These are phyloP conservation scores for Tilletia walkeri DNA, from an alignment of 1,284 basidiomycete species.

Conservation along the genomic window DNA sequence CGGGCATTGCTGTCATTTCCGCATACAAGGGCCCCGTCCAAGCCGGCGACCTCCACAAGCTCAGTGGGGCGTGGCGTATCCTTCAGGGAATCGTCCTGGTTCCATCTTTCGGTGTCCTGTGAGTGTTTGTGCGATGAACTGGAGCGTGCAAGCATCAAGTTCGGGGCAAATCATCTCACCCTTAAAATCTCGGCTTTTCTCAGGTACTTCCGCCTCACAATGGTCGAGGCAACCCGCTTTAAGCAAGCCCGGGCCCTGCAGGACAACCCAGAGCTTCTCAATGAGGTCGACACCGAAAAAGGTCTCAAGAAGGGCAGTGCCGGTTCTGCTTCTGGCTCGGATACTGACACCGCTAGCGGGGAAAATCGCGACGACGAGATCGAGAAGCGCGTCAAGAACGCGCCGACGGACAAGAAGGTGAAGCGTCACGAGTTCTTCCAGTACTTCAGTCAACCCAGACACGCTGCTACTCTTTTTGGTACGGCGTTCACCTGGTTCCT, in stretches of 20 bases:
- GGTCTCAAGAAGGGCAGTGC: slow-evolving; percentile 56
- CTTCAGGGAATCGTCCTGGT: slow-evolving; percentile 53
- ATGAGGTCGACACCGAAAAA: slow-evolving; percentile 67
- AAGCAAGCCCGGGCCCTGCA: slow-evolving; percentile 76
- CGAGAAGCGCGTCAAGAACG: slow-evolving; percentile 33
- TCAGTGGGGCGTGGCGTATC: slow-evolving; percentile 49
- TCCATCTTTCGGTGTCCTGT: slow-evolving; percentile 54
- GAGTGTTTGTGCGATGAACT: slow-evolving; percentile 17
- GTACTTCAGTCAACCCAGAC: slow-evolving; percentile 45
- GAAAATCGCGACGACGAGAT: slow-evolving; percentile 36
- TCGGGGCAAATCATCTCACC: no score
- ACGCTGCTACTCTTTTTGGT: slow-evolving; percentile 45
- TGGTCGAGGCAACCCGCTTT: slow-evolving; percentile 67
- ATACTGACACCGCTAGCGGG: slow-evolving; percentile 36
- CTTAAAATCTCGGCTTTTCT: slow-evolving; percentile 23
- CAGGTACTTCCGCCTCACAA: slow-evolving; percentile 59
- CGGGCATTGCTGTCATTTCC: slow-evolving; percentile 67
- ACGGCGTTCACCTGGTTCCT: slow-evolving; percentile 49
- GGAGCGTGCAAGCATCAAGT: slow-evolving; percentile 50
- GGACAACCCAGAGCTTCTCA: slow-evolving; percentile 65
- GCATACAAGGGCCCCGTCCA: slow-evolving; percentile 65
- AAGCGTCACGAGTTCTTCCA: slow-evolving; percentile 27
- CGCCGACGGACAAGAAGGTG: slow-evolving; percentile 31
- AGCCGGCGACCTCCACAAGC: slow-evolving; percentile 41
- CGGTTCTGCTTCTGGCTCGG: slow-evolving; percentile 60